These are phyloP conservation scores for Acacia crassicarpa DNA, from an alignment of 306 rosid genomes.

Conservation along the genomic window DNA sequence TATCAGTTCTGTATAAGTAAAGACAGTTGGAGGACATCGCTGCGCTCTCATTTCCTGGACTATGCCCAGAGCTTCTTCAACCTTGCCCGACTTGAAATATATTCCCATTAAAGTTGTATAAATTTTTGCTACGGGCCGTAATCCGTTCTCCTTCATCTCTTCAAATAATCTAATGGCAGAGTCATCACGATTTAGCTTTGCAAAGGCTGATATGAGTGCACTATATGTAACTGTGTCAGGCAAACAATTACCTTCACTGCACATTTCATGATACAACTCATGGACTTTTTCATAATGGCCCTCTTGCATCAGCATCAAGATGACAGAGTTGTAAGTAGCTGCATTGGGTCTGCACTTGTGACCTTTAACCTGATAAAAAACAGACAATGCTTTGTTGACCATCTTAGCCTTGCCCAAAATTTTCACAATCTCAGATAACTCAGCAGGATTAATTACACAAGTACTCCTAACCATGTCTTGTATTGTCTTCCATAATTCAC, in stretches of 20 bases:
- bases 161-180: slow-evolving; percentile 74
- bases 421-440: slow-evolving; percentile 67
- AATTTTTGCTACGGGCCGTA: slow-evolving; percentile 76
- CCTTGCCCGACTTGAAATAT: slow-evolving; percentile 64
- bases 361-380: slow-evolving; percentile 78
- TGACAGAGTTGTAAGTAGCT: slow-evolving; percentile 65
- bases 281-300: slow-evolving; percentile 84
- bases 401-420: slow-evolving; percentile 81
- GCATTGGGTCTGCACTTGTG: slow-evolving; percentile 74
- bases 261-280: slow-evolving; percentile 90
- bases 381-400: slow-evolving; percentile 78
- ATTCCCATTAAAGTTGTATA: slow-evolving; percentile 70
- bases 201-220: slow-evolving; percentile 71
- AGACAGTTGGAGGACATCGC: slow-evolving; percentile 75
- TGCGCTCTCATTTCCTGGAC: slow-evolving; percentile 69
- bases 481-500: slow-evolving; percentile 81
- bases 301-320: slow-evolving; percentile 85
- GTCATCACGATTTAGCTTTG: slow-evolving; percentile 67
- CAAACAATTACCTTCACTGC: slow-evolving; percentile 62
- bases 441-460: slow-evolving; percentile 54
- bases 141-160: slow-evolving; percentile 88
- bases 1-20: slow-evolving; percentile 79
- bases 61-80: slow-evolving; percentile 65
- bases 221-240: slow-evolving; percentile 86
- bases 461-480: slow-evolving; percentile 76